Evolutionary conservation across 2,329 filamentous ascomycete species (phyloP), one percentile per base, ranked within the genome.

Genomic region (Aureobasidium sp.): DNA sequence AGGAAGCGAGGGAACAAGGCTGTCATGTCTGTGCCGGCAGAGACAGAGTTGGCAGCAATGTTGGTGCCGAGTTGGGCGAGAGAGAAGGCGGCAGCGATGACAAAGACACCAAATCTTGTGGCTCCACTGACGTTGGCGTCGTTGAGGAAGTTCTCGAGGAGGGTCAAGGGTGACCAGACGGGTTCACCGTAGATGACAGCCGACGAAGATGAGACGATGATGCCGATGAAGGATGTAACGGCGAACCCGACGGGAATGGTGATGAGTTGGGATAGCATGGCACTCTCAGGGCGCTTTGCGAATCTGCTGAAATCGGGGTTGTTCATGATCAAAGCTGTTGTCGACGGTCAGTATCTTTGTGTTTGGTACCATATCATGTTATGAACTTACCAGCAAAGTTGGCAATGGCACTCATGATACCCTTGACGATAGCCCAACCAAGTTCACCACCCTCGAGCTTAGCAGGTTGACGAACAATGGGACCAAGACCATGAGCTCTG

Each of bases 361-460:
- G 6, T 34, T 12, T 16, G 2, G 5, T 14, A 5, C 1, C 27
- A 14, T 7, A 2, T 14, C n/a, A 27, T 91, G 32, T 11, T 21
- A 5, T 30, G 95, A 77, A 0, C 90, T 89, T 29, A 50, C 45
- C 35, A 1, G 89, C 87, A 64, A 95, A 95, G 72, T 95, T 95
- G 62, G 88, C 86, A 59, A 96, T 90, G 4, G 87, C 84, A 22
- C 79, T 84, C 89, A 95, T 95, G 70, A 95, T 84, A 32, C 88
- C 89, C 58, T 84, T 85, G 55, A 96, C 79, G 54, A 95, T 83
- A 21, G 83, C 80, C 90, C 90, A 96, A 2, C 75, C 88, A 3
- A 95, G 76, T 0, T 77, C 77, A 57, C 79, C 84, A 29, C 90
- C 90, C 4, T 80, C 70, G 4, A 81, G 69, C 4, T 72, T 79